Evolutionary conservation across 1,139 yeast species (phyloP).

Genomic region (Geotrichum bryndzae): DNA sequence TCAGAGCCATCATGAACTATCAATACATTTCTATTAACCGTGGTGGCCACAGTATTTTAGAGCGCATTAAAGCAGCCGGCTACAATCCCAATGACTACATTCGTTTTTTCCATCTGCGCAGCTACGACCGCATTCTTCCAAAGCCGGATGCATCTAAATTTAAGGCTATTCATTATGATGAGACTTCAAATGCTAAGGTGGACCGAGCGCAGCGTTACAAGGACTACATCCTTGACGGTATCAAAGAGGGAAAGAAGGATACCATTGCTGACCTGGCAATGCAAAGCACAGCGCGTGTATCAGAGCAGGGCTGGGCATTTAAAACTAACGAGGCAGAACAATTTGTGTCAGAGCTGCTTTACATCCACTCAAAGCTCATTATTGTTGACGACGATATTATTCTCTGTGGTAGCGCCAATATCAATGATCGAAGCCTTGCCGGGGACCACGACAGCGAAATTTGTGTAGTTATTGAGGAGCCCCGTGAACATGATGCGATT

Average conservation of each 20-base stretch:
- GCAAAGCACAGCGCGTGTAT: slow-evolving; percentile 11
- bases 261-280: slow-evolving; percentile 17
- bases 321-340: slow-evolving; percentile 18
- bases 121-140: slow-evolving; percentile 20
- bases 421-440: slow-evolving; percentile 20
- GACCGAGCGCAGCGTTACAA: slow-evolving; percentile 3
- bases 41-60: slow-evolving; percentile 19
- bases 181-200: slow-evolving; percentile 11
- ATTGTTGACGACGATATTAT: slow-evolving; percentile 22
- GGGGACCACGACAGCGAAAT: slow-evolving; percentile 23
- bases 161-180: slow-evolving; percentile 12
- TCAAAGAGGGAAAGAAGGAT: slow-evolving; percentile 8
- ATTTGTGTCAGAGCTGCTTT: slow-evolving; percentile 22
- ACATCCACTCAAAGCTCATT: slow-evolving; percentile 22
- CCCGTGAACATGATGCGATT: slow-evolving; percentile 3
- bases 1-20: slow-evolving; percentile 21
- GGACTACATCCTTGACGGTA: slow-evolving; percentile 5
- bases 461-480: slow-evolving; percentile 21
- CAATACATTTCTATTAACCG: slow-evolving; percentile 20
- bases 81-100: slow-evolving; percentile 20
- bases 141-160: slow-evolving; percentile 6
- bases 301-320: slow-evolving; percentile 17
- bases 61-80: slow-evolving; percentile 18
- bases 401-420: slow-evolving; percentile 23
- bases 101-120: slow-evolving; percentile 19